Conservation (phyloP, 1,139 yeast genomes). For the Geotrichum candidum region DNA sequence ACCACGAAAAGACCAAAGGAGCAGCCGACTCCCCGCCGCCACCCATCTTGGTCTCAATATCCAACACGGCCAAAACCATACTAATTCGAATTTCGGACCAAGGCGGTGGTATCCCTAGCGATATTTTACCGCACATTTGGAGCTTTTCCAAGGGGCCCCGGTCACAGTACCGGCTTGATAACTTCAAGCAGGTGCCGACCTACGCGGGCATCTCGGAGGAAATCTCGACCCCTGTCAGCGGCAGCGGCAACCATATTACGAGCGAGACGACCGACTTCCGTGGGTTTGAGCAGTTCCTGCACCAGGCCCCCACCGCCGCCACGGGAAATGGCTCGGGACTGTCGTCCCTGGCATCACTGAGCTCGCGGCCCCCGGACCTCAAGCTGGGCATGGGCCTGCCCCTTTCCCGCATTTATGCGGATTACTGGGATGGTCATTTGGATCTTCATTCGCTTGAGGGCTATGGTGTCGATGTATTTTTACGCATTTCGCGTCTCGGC, state of each 20-base stretch:
- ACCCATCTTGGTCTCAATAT: conserved; percentile 65
- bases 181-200: conserved; percentile 35
- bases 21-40: conserved; percentile 42
- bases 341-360: conserved; percentile 45
- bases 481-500: conserved; percentile 74
- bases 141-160: conserved; percentile 49
- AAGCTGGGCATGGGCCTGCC: conserved; percentile 87
- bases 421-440: conserved; percentile 90
- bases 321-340: neutral
- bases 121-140: conserved; percentile 63
- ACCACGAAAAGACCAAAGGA: conserved; percentile 29
- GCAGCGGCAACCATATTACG: neutral
- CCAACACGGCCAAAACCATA: conserved; percentile 60
- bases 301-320: neutral
- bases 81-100: conserved; percentile 77
- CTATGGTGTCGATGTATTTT: conserved; percentile 82
- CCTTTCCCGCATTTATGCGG: conserved; percentile 85
- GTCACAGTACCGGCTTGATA: conserved; percentile 28
- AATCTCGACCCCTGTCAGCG: conserved; percentile 10
- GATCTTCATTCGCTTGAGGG: conserved; percentile 81
- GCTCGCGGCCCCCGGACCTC: conserved; percentile 64
- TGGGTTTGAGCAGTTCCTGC: neutral
- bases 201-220: conserved; percentile 37
- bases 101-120: conserved; percentile 76
- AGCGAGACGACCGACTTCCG: neutral